These are phyloP conservation scores for Ottelia alismoides DNA, from an alignment of 106 monocot species.

Conservation along the genomic window DNA sequence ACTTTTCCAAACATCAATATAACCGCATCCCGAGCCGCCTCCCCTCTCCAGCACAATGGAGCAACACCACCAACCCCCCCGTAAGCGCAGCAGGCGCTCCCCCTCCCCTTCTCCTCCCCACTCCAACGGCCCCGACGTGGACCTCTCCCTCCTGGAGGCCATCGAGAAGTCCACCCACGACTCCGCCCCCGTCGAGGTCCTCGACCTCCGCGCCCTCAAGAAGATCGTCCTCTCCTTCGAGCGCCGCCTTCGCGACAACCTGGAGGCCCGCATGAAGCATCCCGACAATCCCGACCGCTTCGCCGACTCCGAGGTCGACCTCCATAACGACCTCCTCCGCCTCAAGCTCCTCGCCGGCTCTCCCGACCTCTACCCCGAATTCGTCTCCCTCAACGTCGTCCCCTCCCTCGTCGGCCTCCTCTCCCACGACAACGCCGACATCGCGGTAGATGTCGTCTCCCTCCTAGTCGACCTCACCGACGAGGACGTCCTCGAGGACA, in stretches of 20 bases:
- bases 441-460: constrained; percentile 65
- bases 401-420: constrained; percentile 62
- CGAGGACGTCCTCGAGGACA: constrained; percentile 72
- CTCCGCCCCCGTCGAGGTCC: constrained; percentile 42
- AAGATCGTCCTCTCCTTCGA: constrained; percentile 90
- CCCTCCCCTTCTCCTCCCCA: too few species aligned
- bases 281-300: constrained; percentile 76
- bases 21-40: too few species aligned
- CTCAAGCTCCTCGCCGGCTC: constrained; percentile 70
- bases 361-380: constrained; percentile 83
- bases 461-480: constrained; percentile 85
- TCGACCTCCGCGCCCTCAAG: constrained; percentile 69
- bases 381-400: constrained; percentile 63
- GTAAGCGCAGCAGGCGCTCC: too few species aligned
- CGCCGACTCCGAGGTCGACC: constrained; percentile 93
- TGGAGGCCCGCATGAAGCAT: constrained; percentile 84
- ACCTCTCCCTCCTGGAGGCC: constrained; percentile 83
- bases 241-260: constrained; percentile 88
- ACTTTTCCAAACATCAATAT: too few species aligned
- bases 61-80: too few species aligned
- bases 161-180: constrained; percentile 46
- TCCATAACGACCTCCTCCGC: constrained; percentile 69
- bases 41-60: too few species aligned
- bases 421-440: constrained; percentile 77
- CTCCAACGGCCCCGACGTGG: too few species aligned